These are phyloP conservation scores for Coriolopsis trogii DNA, from an alignment of 1,284 basidiomycete genomes.

Conservation along the genomic window DNA sequence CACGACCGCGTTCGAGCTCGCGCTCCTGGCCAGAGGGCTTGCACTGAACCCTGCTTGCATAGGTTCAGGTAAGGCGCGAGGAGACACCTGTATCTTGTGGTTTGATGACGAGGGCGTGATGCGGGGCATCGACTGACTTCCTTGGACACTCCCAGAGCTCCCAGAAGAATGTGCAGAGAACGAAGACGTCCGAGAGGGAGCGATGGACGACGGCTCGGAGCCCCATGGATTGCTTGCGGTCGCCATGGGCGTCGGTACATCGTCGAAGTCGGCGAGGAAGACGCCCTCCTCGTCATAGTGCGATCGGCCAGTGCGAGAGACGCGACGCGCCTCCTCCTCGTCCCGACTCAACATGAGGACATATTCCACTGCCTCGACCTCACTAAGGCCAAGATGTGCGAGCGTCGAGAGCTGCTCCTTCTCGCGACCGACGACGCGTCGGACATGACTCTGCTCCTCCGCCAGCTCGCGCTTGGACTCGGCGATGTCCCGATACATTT, in stretches of 20 bases:
- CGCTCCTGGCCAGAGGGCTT: slow-evolving; percentile 18
- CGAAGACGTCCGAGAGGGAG: slow-evolving; percentile 20
- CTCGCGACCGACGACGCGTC: slow-evolving; percentile 48
- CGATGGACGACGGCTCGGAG: slow-evolving; percentile 11
- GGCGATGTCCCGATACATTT: slow-evolving; percentile 65
- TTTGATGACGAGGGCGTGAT: slow-evolving; percentile 26
- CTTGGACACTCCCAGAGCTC: slow-evolving; percentile 11
- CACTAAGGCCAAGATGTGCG: slow-evolving; percentile 71
- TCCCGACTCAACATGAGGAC: slow-evolving; percentile 86
- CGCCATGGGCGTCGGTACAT: slow-evolving; percentile 35
- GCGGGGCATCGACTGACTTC: slow-evolving; percentile 21
- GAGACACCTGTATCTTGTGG: slow-evolving; percentile 40
- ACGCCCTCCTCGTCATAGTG: slow-evolving; percentile 45
- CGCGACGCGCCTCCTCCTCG: slow-evolving; percentile 51
- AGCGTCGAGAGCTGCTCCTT: slow-evolving; percentile 60
- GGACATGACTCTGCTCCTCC: slow-evolving; percentile 44
- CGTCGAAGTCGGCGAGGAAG: slow-evolving; percentile 61
- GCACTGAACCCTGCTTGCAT: slow-evolving; percentile 36
- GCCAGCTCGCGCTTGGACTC: slow-evolving; percentile 60
- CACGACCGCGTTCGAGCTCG: slow-evolving; percentile 2
- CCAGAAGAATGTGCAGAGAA: slow-evolving; percentile 19
- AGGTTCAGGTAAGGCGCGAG: slow-evolving; percentile 38
- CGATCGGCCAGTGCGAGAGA: slow-evolving; percentile 11
- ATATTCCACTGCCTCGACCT: slow-evolving; percentile 81
- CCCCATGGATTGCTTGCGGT: slow-evolving; percentile 25